These are phyloP conservation scores for Trametes versicolor DNA, from an alignment of 1,284 basidiomycete species.

Conservation along the genomic window DNA sequence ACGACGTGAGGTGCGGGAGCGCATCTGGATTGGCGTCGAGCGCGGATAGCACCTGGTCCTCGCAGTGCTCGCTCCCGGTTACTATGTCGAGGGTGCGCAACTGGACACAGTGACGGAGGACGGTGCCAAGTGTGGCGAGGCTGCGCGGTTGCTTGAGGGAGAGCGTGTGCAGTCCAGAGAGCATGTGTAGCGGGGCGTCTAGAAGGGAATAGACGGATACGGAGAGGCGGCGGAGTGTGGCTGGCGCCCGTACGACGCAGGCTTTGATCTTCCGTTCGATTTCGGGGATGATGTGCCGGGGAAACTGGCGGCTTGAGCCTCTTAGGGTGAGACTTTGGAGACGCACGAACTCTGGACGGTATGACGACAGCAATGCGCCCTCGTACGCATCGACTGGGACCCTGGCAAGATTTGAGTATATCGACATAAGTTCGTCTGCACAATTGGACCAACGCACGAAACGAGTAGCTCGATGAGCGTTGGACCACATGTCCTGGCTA, in stretches of 20 bases:
- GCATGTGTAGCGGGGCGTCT: constrained; percentile 2
- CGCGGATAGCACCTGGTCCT: no score
- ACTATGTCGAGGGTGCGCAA: no score
- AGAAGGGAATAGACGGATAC: background rate
- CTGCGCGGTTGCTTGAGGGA: no score
- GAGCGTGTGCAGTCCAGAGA: constrained; percentile 16
- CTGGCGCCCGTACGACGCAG: background rate
- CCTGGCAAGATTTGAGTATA: background rate
- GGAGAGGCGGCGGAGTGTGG: constrained; percentile 1
- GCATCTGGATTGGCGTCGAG: no score
- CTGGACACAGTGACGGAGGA: no score
- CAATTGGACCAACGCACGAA: background rate
- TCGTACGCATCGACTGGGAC: background rate
- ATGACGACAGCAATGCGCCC: background rate
- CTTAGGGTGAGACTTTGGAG: background rate
- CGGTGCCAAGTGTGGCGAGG: no score
- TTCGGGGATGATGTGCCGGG: background rate
- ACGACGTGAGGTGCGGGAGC: no score
- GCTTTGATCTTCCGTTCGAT: background rate
- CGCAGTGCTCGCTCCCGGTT: no score
- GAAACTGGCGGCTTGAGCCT: background rate
- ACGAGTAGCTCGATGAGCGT: background rate
- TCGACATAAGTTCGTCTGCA: background rate
- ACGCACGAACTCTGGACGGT: background rate
- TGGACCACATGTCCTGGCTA: background rate